phyloP scores from a whole-genome alignment of 192 early-diverging fungal species.

The Glomus cerebriforme region DNA sequence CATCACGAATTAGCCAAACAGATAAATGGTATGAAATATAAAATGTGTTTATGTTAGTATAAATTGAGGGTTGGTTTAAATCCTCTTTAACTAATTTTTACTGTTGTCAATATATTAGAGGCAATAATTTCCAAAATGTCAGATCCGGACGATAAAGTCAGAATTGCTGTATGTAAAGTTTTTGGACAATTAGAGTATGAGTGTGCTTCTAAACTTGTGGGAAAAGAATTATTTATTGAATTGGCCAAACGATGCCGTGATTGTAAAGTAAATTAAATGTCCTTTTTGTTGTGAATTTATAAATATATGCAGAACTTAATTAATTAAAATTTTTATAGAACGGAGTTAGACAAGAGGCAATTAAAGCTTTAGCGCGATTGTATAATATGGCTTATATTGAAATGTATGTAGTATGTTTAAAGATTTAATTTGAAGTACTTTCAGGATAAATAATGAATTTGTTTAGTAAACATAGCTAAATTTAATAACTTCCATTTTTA shows the following conservation, averaged over 20 bases:
- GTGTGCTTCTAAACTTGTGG: conserved; percentile 54
- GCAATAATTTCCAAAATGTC: conserved; percentile 66
- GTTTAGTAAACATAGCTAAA: no score
- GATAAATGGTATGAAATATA: conserved; percentile 57
- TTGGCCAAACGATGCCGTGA: conserved; percentile 86
- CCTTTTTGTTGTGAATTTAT: neutral
- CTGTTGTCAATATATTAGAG: conserved; percentile 40
- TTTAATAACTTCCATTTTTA: conserved; percentile 9
- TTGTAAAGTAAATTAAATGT: conserved; percentile 60
- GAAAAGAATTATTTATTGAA: conserved; percentile 57
- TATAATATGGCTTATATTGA: conserved; percentile 74
- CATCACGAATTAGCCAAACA: conserved; percentile 75
- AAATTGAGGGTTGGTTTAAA: neutral
- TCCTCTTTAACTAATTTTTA: neutral
- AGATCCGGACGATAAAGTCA: conserved; percentile 94
- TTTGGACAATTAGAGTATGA: conserved; percentile 70
- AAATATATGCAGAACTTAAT: neutral
- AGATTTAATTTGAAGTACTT: neutral
- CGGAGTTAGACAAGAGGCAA: conserved; percentile 74
- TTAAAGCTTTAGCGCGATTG: conserved; percentile 66
- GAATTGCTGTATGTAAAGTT: conserved; percentile 68
- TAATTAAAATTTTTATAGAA: conserved; percentile 35
- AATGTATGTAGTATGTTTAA: conserved; percentile 54
- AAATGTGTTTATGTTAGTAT: neutral
- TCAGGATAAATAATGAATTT: no score